Base-by-base conservation (phyloP, 2,329 filamentous ascomycete genomes). In the Aureobasidium sp. region DNA sequence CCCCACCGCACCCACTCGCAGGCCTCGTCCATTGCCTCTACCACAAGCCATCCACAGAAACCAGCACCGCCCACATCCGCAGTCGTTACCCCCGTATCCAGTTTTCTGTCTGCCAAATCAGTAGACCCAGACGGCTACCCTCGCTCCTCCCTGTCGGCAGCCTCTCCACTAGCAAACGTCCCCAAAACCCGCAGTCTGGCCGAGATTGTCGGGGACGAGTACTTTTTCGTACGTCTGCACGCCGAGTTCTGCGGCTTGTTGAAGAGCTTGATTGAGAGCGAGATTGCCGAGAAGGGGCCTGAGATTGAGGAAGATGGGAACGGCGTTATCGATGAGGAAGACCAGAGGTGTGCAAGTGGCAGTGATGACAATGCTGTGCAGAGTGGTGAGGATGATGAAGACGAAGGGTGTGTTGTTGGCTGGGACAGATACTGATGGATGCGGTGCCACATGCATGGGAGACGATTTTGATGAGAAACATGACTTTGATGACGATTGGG, bases 61-160 rank as follows among this genome's bases (percentile, higher is more conserved):
- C 31, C 31, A 29, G 34, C 42, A 14, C 42, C 42, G 4, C 42
- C 55, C 5, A 60, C 57, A 7, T 31, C 60, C 22, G 42, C 60
- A 22, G 41, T 15, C 8, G 41, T 63, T 9, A 63, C 62, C 20
- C 62, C 62, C 7, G 55, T 63, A 5, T 63, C 62, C 4, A 49
- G 41, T 41, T 63, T 63, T 41, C 25, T 63, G 39, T 63, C 62
- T 2, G 62, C 62, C 29, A 63, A 63, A 34, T 52, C 48, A 2
- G 55, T 63, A 22, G 62, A 63, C 31, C 62, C 62, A 27, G 62
- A 63, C 29, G 62, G 62, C 15, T 63, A 59, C 31, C 62, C 62
- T 47, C 44, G 62, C 31, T 63, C 62, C 25, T 56, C 60, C 12
- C 25, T 56, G 3, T 49, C 44, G 11, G 60, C 49, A 6, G 31